Evolutionary conservation across 805 yeast species (phyloP), one percentile per base, ranked within the genome.

Genomic region (Blastobotrys attinorum): DNA sequence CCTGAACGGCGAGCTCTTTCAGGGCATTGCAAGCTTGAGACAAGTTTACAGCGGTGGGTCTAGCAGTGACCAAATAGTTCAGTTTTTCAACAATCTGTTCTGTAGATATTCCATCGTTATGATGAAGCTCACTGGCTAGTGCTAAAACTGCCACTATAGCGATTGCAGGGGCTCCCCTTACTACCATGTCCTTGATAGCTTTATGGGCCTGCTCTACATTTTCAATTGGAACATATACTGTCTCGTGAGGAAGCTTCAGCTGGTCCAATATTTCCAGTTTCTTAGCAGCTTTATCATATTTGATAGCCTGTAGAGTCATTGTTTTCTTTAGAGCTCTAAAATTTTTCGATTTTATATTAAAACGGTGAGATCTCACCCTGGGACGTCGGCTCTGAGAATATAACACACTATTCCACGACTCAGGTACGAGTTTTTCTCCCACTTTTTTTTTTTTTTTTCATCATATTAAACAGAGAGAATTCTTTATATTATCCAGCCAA

Each of bases 131-230:
- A n/a, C 83, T 78, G 1, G 85, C 81, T 2, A 90, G 74, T 2
- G 96, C 76, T 47, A 89, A 72, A 1, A 88, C 79, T 3, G 96
- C 97, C 2, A 90, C 97, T 46, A 90, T 85, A 49, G 97, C 97
- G 59, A 90, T 90, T 1, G 97, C 97, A 0, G 98, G 98, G 0
- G 98, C 98, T 31, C 98, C 98, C 60, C 98, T 73, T 3, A 94
- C 97, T 56, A 85, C 88, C 98, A 90, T 90, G 46, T 71, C 71
- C 58, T 79, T 81, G 61, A 90, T 90, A n/a, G 84, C 95, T 16
- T 72, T 71, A 63, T 67, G 86, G 3, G 95, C 97, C 60, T 82
- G 88, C 38, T 80, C 80, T 40, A 85, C 77, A 15, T 77, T 66
- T 31, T 66, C 51, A 46, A 90, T 75, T 1, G 70, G 59, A 17